Conservation (phyloP, 148 eudicot species). For the Hydrangea macrophylla region DNA sequence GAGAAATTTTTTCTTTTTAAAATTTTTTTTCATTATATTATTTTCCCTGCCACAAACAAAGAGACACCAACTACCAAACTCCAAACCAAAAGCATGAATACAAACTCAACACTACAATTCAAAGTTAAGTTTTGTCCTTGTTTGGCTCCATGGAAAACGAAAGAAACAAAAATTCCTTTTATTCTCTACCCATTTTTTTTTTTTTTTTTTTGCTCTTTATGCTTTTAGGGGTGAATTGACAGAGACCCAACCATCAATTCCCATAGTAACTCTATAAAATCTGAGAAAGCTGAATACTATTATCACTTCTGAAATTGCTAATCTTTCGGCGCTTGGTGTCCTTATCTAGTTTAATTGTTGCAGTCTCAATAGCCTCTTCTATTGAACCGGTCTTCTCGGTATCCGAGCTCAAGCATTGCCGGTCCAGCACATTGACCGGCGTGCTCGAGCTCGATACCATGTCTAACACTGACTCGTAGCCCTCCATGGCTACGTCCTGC, state of each 20-base stretch:
- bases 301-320: slow-evolving; percentile 7
- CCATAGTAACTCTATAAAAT: slow-evolving; percentile 9
- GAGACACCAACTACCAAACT: neutral
- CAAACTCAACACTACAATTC: too few species aligned
- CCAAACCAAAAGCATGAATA: neutral
- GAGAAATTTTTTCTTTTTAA: neutral
- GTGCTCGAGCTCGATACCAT: slow-evolving; percentile 27
- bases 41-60: neutral
- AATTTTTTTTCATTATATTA: neutral
- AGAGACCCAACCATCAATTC: neutral
- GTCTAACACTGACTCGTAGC: slow-evolving; percentile 32
- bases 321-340: slow-evolving; percentile 13
- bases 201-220: neutral
- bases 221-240: neutral
- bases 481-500: slow-evolving; percentile 31
- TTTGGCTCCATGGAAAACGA: neutral
- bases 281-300: slow-evolving; percentile 15
- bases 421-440: slow-evolving; percentile 36
- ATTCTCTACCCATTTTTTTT: neutral
- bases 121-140: slow-evolving; percentile 11
- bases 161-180: slow-evolving; percentile 11
- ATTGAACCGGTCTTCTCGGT: slow-evolving; percentile 2
- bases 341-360: slow-evolving; percentile 5
- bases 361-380: neutral
- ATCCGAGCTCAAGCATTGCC: slow-evolving; percentile 14